phyloP scores from a whole-genome alignment of 2,329 filamentous ascomycete species.

The Sporothrix brunneoviolacea region DNA sequence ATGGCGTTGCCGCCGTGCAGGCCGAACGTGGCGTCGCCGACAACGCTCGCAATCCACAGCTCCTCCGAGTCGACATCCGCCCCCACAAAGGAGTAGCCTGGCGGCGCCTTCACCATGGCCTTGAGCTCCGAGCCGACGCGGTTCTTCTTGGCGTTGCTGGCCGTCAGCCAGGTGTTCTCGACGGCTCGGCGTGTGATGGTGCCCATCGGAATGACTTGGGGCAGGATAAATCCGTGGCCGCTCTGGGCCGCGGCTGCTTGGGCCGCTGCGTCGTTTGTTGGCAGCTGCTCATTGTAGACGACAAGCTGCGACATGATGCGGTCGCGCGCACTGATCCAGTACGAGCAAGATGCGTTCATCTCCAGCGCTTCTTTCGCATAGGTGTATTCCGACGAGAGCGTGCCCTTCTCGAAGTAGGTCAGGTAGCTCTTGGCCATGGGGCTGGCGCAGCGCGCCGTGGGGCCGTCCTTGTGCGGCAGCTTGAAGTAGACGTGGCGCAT shows the following conservation, averaged over 20 bases:
- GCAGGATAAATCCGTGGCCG: slow-evolving; percentile 73
- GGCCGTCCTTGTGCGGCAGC: slow-evolving; percentile 92
- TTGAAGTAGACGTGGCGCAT: slow-evolving; percentile 70
- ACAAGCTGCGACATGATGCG: slow-evolving; percentile 94
- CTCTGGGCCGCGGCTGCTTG: slow-evolving; percentile 16
- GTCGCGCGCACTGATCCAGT: slow-evolving; percentile 95
- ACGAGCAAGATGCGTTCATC: slow-evolving; percentile 98
- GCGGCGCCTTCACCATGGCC: slow-evolving; percentile 88
- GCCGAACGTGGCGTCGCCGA: slow-evolving; percentile 91
- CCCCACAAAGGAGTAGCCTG: slow-evolving; percentile 88
- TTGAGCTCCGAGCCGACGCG: slow-evolving; percentile 95
- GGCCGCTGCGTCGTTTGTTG: neutral
- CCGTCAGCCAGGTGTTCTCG: slow-evolving; percentile 97
- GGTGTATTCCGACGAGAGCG: slow-evolving; percentile 74
- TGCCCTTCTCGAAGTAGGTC: slow-evolving; percentile 83
- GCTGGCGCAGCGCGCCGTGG: slow-evolving; percentile 72
- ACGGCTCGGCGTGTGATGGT: slow-evolving; percentile 91
- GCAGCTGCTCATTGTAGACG: slow-evolving; percentile 52
- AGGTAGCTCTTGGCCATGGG: slow-evolving; percentile 90
- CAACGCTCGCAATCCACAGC: slow-evolving; percentile 92
- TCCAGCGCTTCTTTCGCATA: slow-evolving; percentile 93
- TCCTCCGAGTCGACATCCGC: slow-evolving; percentile 97
- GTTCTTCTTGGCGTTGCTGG: slow-evolving; percentile 93
- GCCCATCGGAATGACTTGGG: slow-evolving; percentile 96
- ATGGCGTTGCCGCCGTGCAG: slow-evolving; percentile 95